Evolutionary conservation across 176 grass and related monocot species (phyloP).

Genomic region (Thinopyrum elongatum): DNA sequence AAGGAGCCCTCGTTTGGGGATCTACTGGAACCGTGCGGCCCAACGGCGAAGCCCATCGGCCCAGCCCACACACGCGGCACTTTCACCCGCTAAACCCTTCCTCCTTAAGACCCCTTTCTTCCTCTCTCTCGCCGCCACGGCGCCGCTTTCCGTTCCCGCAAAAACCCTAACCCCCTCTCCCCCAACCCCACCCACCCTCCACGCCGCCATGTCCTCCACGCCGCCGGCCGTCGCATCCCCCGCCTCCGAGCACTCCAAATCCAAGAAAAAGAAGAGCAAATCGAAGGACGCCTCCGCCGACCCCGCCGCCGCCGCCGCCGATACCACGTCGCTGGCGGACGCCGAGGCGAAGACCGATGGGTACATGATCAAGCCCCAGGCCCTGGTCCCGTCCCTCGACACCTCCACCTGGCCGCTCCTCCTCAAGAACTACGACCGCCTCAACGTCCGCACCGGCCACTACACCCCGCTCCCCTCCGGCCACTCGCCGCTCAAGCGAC

Average conservation of each 20-base stretch:
- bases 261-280: constrained; percentile 70
- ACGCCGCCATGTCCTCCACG: constrained; percentile 63
- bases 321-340: constrained; percentile 7
- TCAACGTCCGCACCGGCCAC: constrained; percentile 77
- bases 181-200: not conserved
- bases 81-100: not conserved
- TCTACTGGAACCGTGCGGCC: not conserved
- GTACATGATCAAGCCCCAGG: constrained; percentile 61
- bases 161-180: not conserved
- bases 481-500: constrained; percentile 21
- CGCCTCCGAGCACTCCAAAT: constrained; percentile 50
- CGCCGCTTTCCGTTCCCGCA: not conserved
- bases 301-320: not conserved
- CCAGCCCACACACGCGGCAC: not conserved
- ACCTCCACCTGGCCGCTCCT: constrained; percentile 70
- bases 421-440: constrained; percentile 76
- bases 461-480: constrained; percentile 45
- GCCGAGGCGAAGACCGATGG: constrained; percentile 34
- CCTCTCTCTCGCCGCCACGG: not conserved
- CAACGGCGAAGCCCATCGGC: not conserved
- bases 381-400: constrained; percentile 46
- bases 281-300: constrained; percentile 28
- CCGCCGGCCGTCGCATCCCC: constrained; percentile 40
- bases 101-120: not conserved
- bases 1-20: too few species aligned